Conservation (phyloP, 176 grass and related monocot species). For the Triticum dicoccoides region DNA sequence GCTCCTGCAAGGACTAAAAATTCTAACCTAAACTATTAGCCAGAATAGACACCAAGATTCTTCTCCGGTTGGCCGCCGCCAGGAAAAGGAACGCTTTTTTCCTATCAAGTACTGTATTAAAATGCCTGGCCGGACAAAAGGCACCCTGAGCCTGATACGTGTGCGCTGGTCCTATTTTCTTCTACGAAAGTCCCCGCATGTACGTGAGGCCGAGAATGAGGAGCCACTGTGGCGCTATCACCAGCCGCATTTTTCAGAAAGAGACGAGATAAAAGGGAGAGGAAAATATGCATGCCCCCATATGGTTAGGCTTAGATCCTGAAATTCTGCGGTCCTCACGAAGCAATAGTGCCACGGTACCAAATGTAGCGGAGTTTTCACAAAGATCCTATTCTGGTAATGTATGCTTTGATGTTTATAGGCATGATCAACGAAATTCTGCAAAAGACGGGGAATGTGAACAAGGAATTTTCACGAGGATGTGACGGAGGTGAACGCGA, state of each 20-base stretch:
- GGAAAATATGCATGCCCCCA: not conserved
- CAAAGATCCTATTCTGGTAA: constrained; percentile 7
- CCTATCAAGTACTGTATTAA: too few relatives aligned
- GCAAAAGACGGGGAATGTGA: not conserved
- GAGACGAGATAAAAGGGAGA: not conserved
- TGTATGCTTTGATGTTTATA: not conserved
- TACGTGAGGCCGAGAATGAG: not conserved
- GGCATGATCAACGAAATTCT: not conserved
- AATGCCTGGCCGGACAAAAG: too few relatives aligned
- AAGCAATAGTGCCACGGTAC: not conserved
- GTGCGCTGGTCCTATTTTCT: not conserved
- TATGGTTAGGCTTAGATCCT: constrained; percentile 7
- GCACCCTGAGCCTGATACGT: not conserved
- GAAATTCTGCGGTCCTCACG: not conserved
- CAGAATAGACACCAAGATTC: too few relatives aligned
- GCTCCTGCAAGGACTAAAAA: too few relatives aligned
- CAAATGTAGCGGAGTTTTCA: not conserved
- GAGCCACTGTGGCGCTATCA: not conserved
- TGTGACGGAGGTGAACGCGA: not conserved
- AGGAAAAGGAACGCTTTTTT: too few relatives aligned
- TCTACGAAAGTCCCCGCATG: not conserved
- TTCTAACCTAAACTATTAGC: too few relatives aligned
- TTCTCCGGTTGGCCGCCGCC: too few relatives aligned
- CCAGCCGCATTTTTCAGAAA: not conserved
- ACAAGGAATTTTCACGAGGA: constrained; percentile 13